Evolutionary conservation across 805 yeast species (phyloP), one percentile per base, ranked within the genome.

Genomic region (Sugiyamaella boreocaroliniensis): DNA sequence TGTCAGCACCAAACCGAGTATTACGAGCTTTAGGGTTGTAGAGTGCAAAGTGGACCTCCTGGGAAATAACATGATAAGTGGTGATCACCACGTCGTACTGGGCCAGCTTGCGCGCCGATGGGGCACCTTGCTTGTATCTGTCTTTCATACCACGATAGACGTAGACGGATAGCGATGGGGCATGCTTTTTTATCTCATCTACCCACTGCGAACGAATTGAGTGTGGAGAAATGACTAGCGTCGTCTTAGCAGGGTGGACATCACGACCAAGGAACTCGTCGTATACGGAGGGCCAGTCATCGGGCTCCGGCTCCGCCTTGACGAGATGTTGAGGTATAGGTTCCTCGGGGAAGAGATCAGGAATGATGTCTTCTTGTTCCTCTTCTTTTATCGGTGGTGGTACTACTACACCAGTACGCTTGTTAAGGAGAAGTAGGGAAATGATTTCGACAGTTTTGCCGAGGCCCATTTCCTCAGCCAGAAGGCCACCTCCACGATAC

Each of bases 391-490:
- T 11, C 12, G 16, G 16, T 6, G 34, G 10, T 40, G 37, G 15
- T 11, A n/a, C 10, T 20, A 18, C 29, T 20, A 29, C 1, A 11
- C 2, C 51, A 0, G 76, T 74, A 14, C 97, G 69, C 32, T 72
- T 81, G 64, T 93, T 85, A 48, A 82, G 62, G 1, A 81, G 63
- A 0, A 85, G 69, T 41, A 92, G 69, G 0, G 95, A 74, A 1
- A 87, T 73, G 12, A 89, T 73, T 65, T 93, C 99, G 3, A 93
- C 82, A 0, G 99, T 92, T 64, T 93, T 93, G 0, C 99, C 99
- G 7, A 93, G 75, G 0, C 99, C 99, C 99, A 93, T 93, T 67
- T 93, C 99, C 62, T 92, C 99, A 1, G 93, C 85, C 34, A 93
- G 67, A 7, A 93, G 70, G 0, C 95, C 97, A 48, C 76, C 74